A percentile compares a stretch with the other conserved stretches of the same genome.
Evolutionary conservation across 2,329 filamentous ascomycete genomes (phyloP).

Genomic region (Blastomyces parvus): DNA sequence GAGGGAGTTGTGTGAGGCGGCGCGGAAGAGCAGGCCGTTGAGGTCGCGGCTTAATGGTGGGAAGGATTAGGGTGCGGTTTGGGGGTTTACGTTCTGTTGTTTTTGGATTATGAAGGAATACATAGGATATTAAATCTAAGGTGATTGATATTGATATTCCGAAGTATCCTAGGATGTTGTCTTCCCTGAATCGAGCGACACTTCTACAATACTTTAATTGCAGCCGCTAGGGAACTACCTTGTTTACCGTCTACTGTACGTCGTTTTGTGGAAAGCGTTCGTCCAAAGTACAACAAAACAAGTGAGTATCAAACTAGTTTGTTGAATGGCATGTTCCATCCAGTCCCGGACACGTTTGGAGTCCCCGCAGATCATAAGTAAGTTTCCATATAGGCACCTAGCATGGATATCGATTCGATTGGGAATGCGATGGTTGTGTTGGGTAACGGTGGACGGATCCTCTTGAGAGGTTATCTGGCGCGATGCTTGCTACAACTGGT

Average conservation of each 20-base stretch:
- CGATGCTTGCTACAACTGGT: not conserved
- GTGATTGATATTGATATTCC: no score
- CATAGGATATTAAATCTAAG: not conserved
- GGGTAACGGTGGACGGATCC: no score
- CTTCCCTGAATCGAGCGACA: no score
- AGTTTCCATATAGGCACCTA: not conserved
- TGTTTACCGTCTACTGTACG: not conserved
- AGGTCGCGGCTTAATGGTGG: conserved; percentile 27
- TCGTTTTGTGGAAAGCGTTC: no score
- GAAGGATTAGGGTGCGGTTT: conserved; percentile 12
- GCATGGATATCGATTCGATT: not conserved
- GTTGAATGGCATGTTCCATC: not conserved
- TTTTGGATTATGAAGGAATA: not conserved
- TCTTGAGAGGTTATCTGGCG: not conserved
- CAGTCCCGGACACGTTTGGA: not conserved
- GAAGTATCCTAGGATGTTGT: no score
- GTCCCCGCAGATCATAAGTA: no score
- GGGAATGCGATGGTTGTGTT: not conserved
- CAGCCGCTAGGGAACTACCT: not conserved
- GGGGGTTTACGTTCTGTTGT: not conserved
- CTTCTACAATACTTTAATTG: not conserved
- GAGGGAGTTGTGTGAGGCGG: conserved; percentile 59
- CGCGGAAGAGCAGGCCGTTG: conserved; percentile 56
- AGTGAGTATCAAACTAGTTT: not conserved
- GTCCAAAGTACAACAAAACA: not conserved